phyloP scores from a whole-genome alignment of 352 stramenopile species.

The Globisporangium alternatum region DNA sequence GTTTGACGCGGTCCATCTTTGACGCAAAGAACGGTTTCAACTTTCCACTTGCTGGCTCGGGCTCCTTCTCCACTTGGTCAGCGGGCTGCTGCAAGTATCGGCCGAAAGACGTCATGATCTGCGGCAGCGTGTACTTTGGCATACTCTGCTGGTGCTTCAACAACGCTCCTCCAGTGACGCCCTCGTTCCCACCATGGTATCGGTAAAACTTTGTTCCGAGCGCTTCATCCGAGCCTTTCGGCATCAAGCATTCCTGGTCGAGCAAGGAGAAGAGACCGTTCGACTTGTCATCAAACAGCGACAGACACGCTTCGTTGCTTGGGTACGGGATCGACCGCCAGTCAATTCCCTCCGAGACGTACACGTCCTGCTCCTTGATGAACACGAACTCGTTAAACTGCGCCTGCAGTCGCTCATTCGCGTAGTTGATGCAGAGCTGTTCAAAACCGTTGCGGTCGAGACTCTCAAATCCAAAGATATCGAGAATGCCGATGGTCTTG shows the following conservation, averaged over 20 bases:
- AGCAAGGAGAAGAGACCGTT: constrained; percentile 79
- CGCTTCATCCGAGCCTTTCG: constrained; percentile 79
- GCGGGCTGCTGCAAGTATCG: constrained; percentile 56
- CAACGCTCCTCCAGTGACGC: constrained; percentile 20
- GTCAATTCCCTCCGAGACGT: constrained; percentile 83
- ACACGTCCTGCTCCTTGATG: constrained; percentile 81
- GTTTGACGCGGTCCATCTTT: constrained; percentile 80
- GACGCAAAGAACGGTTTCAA: constrained; percentile 68
- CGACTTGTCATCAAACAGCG: constrained; percentile 79
- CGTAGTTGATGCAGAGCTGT: constrained; percentile 83
- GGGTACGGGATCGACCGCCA: constrained; percentile 79
- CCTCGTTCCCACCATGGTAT: constrained; percentile 44
- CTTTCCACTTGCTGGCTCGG: constrained; percentile 22
- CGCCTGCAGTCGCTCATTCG: constrained; percentile 75
- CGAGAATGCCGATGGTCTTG: constrained; percentile 80
- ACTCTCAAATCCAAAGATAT: constrained; percentile 90
- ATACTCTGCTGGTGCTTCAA: constrained; percentile 35
- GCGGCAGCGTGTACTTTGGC: constrained; percentile 46
- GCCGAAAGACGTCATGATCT: constrained; percentile 65
- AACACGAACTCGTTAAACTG: constrained; percentile 91
- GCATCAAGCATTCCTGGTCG: constrained; percentile 83
- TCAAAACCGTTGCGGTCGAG: constrained; percentile 79
- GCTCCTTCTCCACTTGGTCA: constrained; percentile 39
- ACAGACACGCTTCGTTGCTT: constrained; percentile 77
- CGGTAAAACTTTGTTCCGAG: constrained; percentile 82